phyloP scores from a whole-genome alignment of 1,284 basidiomycete genomes.

The Leccinum insolens region DNA sequence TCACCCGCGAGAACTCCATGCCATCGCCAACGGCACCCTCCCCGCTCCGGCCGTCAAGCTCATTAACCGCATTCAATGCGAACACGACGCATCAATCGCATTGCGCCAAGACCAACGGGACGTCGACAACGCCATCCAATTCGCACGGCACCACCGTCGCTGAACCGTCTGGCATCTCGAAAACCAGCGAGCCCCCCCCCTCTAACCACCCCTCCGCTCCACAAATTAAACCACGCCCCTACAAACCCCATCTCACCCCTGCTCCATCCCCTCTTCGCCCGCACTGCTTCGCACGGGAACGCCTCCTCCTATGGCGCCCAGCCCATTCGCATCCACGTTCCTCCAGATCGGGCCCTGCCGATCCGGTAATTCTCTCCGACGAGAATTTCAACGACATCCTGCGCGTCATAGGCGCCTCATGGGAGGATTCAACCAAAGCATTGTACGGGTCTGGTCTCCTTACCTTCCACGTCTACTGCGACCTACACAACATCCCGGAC shows the following conservation, averaged over 20 bases:
- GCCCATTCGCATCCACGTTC: neutral
- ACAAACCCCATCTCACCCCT: neutral
- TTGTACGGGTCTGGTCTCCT: neutral
- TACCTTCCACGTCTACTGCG: neutral
- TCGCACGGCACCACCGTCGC: too few relatives aligned
- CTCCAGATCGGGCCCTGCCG: too few relatives aligned
- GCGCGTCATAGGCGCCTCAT: neutral
- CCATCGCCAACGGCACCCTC: neutral
- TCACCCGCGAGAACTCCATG: neutral
- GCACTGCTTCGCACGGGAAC: neutral
- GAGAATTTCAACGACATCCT: neutral
- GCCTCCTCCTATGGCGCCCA: neutral
- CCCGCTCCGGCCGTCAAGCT: neutral
- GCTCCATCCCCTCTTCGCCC: neutral
- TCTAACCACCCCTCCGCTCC: too few relatives aligned
- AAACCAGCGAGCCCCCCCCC: too few relatives aligned
- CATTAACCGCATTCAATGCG: neutral
- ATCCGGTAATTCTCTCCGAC: too few relatives aligned
- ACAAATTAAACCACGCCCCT: neutral
- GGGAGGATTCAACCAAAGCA: neutral
- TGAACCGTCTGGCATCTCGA: neutral
- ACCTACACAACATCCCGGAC: neutral
- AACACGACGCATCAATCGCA: neutral
- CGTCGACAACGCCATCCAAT: neutral
- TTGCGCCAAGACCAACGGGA: neutral